A percentile compares a stretch with the other conserved stretches of the same genome.
Evolutionary conservation across 2,329 filamentous ascomycete species (phyloP).

Genomic region (Colletotrichum siamense): DNA sequence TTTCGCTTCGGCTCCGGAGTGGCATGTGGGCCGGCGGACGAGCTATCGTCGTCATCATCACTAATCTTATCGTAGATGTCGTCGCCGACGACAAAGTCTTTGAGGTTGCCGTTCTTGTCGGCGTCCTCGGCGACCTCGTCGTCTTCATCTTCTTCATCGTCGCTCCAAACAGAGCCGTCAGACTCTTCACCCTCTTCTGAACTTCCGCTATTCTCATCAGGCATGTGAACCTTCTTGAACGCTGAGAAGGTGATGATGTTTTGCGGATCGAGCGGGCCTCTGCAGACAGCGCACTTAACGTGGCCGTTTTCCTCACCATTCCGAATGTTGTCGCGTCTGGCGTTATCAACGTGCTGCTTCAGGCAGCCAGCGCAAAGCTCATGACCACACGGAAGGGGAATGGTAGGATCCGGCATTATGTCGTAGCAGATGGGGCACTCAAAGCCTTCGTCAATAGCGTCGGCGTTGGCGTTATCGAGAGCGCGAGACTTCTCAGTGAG

Average conservation of each 20-base stretch:
- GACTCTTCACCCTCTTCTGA: conserved; percentile 38
- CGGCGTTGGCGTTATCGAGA: conserved; percentile 37
- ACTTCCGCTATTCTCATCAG: conserved; percentile 44
- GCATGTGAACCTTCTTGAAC: conserved; percentile 77
- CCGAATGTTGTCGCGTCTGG: conserved; percentile 57
- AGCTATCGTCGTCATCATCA: conserved; percentile 33
- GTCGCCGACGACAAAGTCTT: conserved; percentile 50
- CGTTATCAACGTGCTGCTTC: conserved; percentile 67
- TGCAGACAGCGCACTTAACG: conserved; percentile 78
- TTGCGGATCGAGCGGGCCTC: conserved; percentile 67
- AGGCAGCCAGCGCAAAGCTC: conserved; percentile 81
- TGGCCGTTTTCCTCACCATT: conserved; percentile 63
- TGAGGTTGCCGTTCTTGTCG: conserved; percentile 41
- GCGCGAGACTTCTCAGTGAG: conserved; percentile 47
- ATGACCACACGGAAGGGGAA: conserved; percentile 88
- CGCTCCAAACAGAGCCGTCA: conserved; percentile 34
- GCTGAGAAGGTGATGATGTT: conserved; percentile 76
- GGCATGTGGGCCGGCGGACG: neutral
- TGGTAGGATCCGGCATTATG: conserved; percentile 70
- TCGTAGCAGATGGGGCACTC: conserved; percentile 88
- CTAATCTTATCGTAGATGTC: conserved; percentile 43
- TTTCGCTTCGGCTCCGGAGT: neutral
- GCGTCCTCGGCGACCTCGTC: conserved; percentile 32
- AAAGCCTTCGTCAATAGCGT: conserved; percentile 53
- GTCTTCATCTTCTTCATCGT: conserved; percentile 37